phyloP scores from a whole-genome alignment of 805 yeast species.

The Starmerella roubikii region DNA sequence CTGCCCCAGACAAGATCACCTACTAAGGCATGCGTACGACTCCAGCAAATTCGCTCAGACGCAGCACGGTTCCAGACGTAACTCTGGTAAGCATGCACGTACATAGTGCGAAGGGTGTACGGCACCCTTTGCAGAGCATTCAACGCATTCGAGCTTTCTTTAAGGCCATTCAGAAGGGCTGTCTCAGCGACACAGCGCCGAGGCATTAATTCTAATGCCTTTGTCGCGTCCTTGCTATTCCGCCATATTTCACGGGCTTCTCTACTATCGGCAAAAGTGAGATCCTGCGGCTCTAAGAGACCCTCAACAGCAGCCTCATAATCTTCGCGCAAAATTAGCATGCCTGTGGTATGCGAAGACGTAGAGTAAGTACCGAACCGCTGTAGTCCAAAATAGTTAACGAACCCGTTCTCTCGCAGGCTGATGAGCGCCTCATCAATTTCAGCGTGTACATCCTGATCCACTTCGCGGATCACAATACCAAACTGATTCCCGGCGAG shows the following conservation, averaged over 20 bases:
- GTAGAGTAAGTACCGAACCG: constrained; percentile 92
- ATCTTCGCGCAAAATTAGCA: constrained; percentile 49
- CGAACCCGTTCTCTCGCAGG: constrained; percentile 58
- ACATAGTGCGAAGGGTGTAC: constrained; percentile 82
- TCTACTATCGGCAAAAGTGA: constrained; percentile 67
- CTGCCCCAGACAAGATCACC: constrained; percentile 21
- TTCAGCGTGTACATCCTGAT: constrained; percentile 28
- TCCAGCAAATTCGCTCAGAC: constrained; percentile 55
- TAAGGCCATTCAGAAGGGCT: constrained; percentile 50
- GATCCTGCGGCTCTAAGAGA: constrained; percentile 71
- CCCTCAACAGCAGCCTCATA: constrained; percentile 73
- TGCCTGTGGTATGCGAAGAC: constrained; percentile 81
- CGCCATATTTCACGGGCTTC: constrained; percentile 79
- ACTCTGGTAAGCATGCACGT: constrained; percentile 95
- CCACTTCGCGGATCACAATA: constrained; percentile 60
- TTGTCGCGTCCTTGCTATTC: constrained; percentile 48
- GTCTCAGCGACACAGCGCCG: constrained; percentile 75
- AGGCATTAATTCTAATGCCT: constrained; percentile 69
- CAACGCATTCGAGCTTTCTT: constrained; percentile 42
- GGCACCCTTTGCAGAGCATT: constrained; percentile 81
- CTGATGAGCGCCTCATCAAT: constrained; percentile 39
- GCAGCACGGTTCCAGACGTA: constrained; percentile 87
- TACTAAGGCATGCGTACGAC: constrained; percentile 25
- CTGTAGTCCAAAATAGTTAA: constrained; percentile 97
- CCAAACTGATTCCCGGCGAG: constrained; percentile 78